Base-by-base conservation (phyloP, 805 yeast species). In the Sungouiozyma intestinalis region DNA sequence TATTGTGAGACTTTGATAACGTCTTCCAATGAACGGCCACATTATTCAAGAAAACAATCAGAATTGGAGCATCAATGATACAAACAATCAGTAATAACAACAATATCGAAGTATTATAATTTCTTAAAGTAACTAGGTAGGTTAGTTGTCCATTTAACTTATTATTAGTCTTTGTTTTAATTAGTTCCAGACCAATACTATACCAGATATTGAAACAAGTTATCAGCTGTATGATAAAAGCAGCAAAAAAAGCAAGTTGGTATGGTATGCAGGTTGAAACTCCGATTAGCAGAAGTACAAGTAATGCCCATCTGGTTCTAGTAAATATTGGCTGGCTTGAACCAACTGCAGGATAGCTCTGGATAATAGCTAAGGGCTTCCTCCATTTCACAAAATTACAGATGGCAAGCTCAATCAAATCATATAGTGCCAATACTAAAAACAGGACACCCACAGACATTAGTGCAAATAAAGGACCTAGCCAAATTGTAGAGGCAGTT, bases 1-100 rank as follows among this genome's bases (percentile, higher is more conserved):
- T 87, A 58, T 88, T 95, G 58, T 86, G 94, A 0, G 95, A 81
- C 4, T 84, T 75, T 54, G 86, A 86, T 15, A 94, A 87, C 0
- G 92, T 83, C 42, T 71, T 73, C 94, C 95, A 85, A 49, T 72
- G 75, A 16, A 85, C 71, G 1, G 82, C 72, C 45, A 86, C 67
- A 53, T 87, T 84, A 53, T 85, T 95, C 29, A 84, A 64, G 68
- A 87, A 86, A 1, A 87, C 95, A 44, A 86, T 67, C 21, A 87
- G 57, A 1, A 83, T 77, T 0, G 96, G 95, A 1, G 79, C 66
- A 52, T 82, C 82, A 16, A 86, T 76, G 0, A 95, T 94, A 3
- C 85, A 61, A 8, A 85, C 69, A 82, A 94, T 82, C 8, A 84
- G 46, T 81, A 86, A 74, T 42, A 86, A 51, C 54, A 85, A 61